Base-by-base conservation (phyloP, 352 stramenopile genomes). In the Stramenopiles sp. region DNA sequence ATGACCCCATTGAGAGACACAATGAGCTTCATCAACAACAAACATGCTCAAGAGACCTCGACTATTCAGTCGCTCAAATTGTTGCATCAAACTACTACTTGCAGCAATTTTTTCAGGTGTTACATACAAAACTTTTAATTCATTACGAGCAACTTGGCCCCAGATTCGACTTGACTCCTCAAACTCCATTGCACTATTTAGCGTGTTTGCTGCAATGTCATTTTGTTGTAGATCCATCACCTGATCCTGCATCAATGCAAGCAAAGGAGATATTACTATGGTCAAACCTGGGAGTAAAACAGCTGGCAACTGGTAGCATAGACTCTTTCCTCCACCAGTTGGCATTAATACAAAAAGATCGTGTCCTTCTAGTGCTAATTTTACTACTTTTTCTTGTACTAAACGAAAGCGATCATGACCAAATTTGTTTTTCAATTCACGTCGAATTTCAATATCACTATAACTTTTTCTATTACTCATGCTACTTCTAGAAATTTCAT, bases 341-440 rank as follows among this genome's bases (percentile, higher is more conserved):
- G 83, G 84, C 80, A 97, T 97, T 5, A 99, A 56, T 6, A 94
- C 76, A 48, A 97, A 97, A 12, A 91, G 72, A 54, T 99, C 86
- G 12, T 61, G 55, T 5, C 69, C 59, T 35, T 56, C 50, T 47
- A 99, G 71, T 18, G 75, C 59, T 42, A 66, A 59, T 41, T 83
- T 59, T 35, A 96, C 17, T 15, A 45, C 35, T 5, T 3, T 34
- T n/a, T 5, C 3, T 29, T 45, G 41, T 34, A 3, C 22, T 5
- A 7, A 17, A 3, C 41, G 34, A 7, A 45, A 45, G 26, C 12
- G 12, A 3, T 19, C 5, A 29, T 45, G 34, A 15, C 41, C 41
- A 21, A 45, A 45, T 20, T 17, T 42, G 6, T 44, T n/a, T n/a
- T n/a, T n/a, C n/a, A n/a, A n/a, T n/a, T n/a, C n/a, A n/a, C n/a